A percentile compares a stretch with the other conserved stretches of the same genome.
Evolutionary conservation across 768 basidiomycete genomes (phyloP).

Genomic region (Pisolithus microcarpus): DNA sequence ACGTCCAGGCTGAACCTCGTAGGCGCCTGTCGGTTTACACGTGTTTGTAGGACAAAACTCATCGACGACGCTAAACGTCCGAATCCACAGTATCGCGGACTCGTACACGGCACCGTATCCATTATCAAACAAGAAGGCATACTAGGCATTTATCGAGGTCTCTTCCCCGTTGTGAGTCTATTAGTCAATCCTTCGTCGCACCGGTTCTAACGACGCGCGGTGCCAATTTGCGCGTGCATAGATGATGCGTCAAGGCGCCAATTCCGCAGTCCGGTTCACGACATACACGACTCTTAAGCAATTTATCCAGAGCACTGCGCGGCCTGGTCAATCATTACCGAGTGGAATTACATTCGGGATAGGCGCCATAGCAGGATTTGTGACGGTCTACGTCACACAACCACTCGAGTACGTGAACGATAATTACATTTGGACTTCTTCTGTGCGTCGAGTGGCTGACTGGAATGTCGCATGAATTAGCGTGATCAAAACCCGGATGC

Average conservation of each 20-base stretch:
- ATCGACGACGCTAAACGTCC: conserved; percentile 90
- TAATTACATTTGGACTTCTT: conserved; percentile 1
- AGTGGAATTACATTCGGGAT: conserved; percentile 89
- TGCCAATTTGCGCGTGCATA: conserved; percentile 21
- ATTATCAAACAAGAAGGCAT: conserved; percentile 87
- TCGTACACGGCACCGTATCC: conserved; percentile 73
- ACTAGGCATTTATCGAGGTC: conserved; percentile 77
- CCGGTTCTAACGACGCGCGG: no score
- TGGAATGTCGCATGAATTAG: conserved; percentile 30
- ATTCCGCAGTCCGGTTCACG: conserved; percentile 93
- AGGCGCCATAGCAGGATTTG: conserved; percentile 87
- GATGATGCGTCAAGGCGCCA: conserved; percentile 98
- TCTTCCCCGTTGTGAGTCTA: conserved; percentile 82
- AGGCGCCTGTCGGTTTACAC: not conserved
- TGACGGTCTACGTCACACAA: conserved; percentile 90
- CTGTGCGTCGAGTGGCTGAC: not conserved
- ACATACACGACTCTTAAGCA: conserved; percentile 94
- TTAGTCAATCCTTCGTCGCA: not conserved
- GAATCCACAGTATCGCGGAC: conserved; percentile 77
- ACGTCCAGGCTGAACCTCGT: conserved; percentile 17
- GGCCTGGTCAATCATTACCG: conserved; percentile 80
- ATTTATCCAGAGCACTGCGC: conserved; percentile 76
- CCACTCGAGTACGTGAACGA: conserved; percentile 60
- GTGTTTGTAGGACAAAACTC: conserved; percentile 76
- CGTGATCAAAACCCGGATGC: conserved; percentile 98